phyloP scores from a whole-genome alignment of 345 rosid genomes.

The Mangifera indica region DNA sequence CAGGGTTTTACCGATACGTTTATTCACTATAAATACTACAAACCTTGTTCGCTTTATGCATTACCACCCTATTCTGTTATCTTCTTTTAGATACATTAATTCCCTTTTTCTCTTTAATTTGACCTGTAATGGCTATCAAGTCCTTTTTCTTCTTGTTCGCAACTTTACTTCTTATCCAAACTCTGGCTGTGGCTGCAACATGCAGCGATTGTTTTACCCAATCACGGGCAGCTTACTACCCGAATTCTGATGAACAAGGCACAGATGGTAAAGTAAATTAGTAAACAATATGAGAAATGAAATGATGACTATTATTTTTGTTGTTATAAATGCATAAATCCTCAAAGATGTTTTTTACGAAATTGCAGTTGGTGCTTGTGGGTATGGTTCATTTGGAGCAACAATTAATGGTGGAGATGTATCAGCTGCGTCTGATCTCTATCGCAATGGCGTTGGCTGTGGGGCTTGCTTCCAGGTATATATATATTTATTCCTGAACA shows the following conservation, averaged over 20 bases:
- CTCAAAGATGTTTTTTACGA: constrained; percentile 1
- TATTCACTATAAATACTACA: constrained; percentile 44
- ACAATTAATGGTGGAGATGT: constrained; percentile 66
- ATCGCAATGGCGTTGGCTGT: constrained; percentile 63
- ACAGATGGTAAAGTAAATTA: constrained; percentile 44
- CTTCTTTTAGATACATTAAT: constrained; percentile 14
- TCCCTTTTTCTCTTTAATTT: not conserved
- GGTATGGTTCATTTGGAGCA: constrained; percentile 70
- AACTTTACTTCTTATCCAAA: constrained; percentile 25
- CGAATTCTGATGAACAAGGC: constrained; percentile 54
- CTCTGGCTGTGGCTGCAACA: constrained; percentile 40
- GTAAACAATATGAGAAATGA: too few species aligned
- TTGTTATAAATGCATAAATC: constrained; percentile 9
- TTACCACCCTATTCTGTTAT: constrained; percentile 14
- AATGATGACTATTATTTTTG: not conserved
- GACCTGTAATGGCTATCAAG: constrained; percentile 38
- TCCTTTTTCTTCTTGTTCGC: constrained; percentile 23
- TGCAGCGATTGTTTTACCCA: constrained; percentile 47
- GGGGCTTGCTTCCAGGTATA: constrained; percentile 77
- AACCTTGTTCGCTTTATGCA: constrained; percentile 26
- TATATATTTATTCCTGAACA: not conserved
- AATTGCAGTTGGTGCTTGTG: constrained; percentile 59
- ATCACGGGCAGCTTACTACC: constrained; percentile 59
- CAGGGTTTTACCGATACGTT: not conserved
- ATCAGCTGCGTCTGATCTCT: constrained; percentile 61